A percentile compares a stretch with the other conserved stretches of the same genome.
Conservation (phyloP, 306 rosid genomes). For the cucumber (Cucumis sativus) region DNA sequence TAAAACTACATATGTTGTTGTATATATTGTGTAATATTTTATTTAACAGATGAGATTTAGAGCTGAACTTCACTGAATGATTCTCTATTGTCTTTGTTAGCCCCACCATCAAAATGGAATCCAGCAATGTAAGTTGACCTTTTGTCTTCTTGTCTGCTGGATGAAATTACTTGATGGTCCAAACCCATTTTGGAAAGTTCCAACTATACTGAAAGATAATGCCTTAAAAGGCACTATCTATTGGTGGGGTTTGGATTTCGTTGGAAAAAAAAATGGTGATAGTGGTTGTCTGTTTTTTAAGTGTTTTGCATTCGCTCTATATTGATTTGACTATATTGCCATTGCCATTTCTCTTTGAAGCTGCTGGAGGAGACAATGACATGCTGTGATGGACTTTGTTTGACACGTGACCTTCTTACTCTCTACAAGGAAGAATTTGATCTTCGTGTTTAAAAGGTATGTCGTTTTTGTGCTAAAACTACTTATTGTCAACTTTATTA, state of each 20-base stretch:
- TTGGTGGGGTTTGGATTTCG: conserved; percentile 1
- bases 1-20: background rate
- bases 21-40: background rate
- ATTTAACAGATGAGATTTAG: background rate
- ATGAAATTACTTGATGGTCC: background rate
- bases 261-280: background rate
- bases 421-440: background rate
- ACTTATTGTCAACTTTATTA: background rate
- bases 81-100: conserved; percentile 13
- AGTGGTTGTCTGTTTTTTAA: background rate
- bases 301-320: background rate
- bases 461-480: background rate
- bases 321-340: background rate
- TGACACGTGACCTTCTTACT: background rate
- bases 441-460: background rate
- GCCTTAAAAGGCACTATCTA: background rate
- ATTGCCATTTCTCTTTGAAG: background rate
- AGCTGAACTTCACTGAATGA: conserved; percentile 14
- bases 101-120: conserved; percentile 14
- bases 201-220: background rate
- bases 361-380: background rate
- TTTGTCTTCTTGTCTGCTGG: conserved; percentile 10
- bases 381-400: background rate
- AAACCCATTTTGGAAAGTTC: background rate
- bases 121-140: conserved; percentile 25